Evolutionary conservation across 2,329 filamentous ascomycete species (phyloP).

Genomic region (Colletotrichum truncatum): DNA sequence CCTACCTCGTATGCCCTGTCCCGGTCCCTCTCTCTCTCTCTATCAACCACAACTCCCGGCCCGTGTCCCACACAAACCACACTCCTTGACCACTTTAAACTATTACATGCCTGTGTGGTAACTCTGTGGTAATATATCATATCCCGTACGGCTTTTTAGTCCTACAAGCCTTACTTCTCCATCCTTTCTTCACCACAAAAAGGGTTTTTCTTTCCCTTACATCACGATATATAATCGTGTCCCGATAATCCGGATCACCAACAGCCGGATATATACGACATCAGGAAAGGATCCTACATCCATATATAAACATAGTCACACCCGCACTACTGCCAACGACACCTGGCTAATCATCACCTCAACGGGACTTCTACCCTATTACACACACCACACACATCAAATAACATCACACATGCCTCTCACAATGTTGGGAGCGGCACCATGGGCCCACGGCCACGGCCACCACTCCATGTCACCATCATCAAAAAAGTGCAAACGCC

Average conservation of each 20-base stretch:
- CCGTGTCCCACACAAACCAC: conserved; percentile 19
- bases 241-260: neutral
- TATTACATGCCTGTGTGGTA: conserved; percentile 19
- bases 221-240: neutral
- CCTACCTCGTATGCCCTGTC: conserved; percentile 3
- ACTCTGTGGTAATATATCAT: conserved; percentile 16
- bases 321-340: conserved; percentile 1
- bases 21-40: conserved; percentile 4
- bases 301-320: neutral
- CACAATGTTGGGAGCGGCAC: conserved; percentile 15
- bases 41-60: conserved; percentile 4
- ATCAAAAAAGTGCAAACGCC: conserved; percentile 2
- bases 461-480: conserved; percentile 9
- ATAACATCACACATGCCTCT: neutral
- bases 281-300: neutral
- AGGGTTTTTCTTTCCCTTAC: neutral
- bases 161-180: neutral
- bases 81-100: conserved; percentile 14
- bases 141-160: neutral
- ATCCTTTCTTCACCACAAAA: neutral
- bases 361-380: neutral
- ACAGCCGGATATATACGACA: neutral
- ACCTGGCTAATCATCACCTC: neutral
- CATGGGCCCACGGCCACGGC: conserved; percentile 10
- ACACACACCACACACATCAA: neutral